Percentiles rank a stretch among this genome's conserved stretches.
phyloP scores from a whole-genome alignment of 106 monocot genomes.

The Platanthera guangdongensis region DNA sequence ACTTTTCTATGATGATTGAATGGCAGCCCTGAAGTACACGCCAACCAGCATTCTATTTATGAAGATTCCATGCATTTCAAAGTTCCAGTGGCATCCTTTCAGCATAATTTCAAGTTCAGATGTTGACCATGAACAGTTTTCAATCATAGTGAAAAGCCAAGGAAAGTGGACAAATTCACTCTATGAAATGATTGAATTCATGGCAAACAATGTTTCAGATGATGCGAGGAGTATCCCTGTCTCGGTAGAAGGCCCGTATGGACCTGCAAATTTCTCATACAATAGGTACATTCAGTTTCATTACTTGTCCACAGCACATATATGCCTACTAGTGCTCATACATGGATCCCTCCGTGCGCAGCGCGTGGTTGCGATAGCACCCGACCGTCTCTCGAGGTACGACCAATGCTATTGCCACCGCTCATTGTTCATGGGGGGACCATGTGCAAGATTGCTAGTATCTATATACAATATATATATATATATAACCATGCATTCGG shows the following conservation, averaged over 20 bases:
- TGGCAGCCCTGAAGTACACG: conserved; percentile 50
- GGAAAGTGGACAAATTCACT: conserved; percentile 69
- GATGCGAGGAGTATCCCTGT: conserved; percentile 20
- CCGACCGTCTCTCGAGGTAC: too few relatives aligned
- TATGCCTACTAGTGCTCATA: not conserved
- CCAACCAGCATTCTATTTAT: conserved; percentile 68
- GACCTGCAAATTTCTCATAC: conserved; percentile 34
- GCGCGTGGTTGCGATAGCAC: too few relatives aligned
- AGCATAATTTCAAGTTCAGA: conserved; percentile 59
- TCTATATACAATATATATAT: too few relatives aligned
- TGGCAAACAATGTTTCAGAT: conserved; percentile 10
- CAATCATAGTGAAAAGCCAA: conserved; percentile 58
- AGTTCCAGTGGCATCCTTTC: conserved; percentile 85
- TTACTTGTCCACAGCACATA: not conserved
- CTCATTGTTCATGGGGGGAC: too few relatives aligned
- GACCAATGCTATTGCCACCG: too few relatives aligned
- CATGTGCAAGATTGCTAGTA: too few relatives aligned
- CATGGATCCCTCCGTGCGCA: too few relatives aligned
- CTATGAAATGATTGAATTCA: conserved; percentile 25
- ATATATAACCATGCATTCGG: too few relatives aligned
- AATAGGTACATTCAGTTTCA: conserved; percentile 23
- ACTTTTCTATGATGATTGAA: not conserved
- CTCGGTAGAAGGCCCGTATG: conserved; percentile 77
- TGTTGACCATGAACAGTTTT: conserved; percentile 28
- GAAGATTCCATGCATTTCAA: conserved; percentile 69